Base-by-base conservation (phyloP, 2,329 filamentous ascomycete species). In the Cercospora brassicicola region DNA sequence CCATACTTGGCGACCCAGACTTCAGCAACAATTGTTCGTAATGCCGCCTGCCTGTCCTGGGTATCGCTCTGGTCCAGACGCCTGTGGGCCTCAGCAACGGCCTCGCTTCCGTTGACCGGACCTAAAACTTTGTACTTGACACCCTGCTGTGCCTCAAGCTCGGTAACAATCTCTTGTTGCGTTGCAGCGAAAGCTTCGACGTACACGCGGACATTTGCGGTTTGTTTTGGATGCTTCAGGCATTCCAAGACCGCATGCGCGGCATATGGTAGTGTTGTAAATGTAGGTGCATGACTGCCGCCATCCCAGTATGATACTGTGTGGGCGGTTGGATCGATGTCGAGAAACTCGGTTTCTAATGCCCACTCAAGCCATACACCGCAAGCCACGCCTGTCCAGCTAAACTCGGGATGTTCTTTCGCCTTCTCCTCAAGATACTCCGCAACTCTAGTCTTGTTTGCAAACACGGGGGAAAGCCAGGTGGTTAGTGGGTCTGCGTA, bases 151-250 rank as follows among this genome's bases (percentile, higher is more conserved):
- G 82, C 85, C 78, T 91, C 87, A 72, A 88, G 90, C 75, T 90
- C 89, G 20, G 82, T 82, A 26, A 91, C 76, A 20, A 91, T 88
- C 23, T 87, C 79, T 4, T 85, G 82, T 0, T 88, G 86, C 0
- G 86, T 90, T 7, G 85, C 84, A 0, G 88, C 87, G 71, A 91
- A 92, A 0, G 89, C 91, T 73, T 91, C 89, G 1, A 92, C 86
- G 67, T 87, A 89, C 15, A 81, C 69, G 23, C 73, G 48, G 23
- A 28, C 66, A 64, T 80, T 79, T 31, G 64, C 72, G 1, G 77
- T 79, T 64, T 78, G 65, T 11, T 70, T 73, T 8, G 71, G 70
- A 48, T 77, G 67, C 42, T 73, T 66, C 39, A 80, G 68, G 23
- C 76, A 71, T 3, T 73, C 71, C 10, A 73, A 61, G 7, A 78